Evolutionary conservation across 2,329 filamentous ascomycete genomes (phyloP).

Genomic region (Aureobasidium sp.): DNA sequence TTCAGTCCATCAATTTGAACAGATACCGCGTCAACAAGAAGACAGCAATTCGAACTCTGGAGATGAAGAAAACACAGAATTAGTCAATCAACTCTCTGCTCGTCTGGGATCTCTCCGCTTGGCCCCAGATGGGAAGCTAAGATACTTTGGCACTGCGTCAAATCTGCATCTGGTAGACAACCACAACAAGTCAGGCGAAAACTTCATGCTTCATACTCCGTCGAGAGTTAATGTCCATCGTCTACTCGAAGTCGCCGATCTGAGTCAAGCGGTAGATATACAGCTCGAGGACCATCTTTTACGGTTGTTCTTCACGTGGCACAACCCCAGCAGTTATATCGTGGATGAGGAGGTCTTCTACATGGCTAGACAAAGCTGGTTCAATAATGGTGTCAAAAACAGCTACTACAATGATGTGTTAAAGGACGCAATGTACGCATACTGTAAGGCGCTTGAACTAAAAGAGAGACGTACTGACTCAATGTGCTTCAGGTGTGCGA

Average conservation of each 20-base stretch:
- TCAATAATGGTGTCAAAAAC: conserved; percentile 9
- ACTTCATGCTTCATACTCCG: conserved; percentile 28
- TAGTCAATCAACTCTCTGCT: conserved; percentile 36
- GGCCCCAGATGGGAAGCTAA: conserved; percentile 34
- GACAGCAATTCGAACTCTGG: neutral
- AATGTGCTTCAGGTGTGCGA: conserved; percentile 20
- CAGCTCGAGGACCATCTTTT: conserved; percentile 37
- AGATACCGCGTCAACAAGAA: neutral
- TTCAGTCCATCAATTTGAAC: neutral
- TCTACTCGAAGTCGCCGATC: conserved; percentile 32
- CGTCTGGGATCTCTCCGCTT: conserved; percentile 38
- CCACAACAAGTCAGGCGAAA: conserved; percentile 17
- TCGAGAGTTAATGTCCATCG: conserved; percentile 28
- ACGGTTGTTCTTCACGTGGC: conserved; percentile 40
- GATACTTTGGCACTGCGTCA: conserved; percentile 38
- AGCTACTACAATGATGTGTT: conserved; percentile 19
- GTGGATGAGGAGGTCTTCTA: conserved; percentile 33
- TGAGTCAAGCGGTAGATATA: conserved; percentile 33
- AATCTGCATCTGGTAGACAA: conserved; percentile 36
- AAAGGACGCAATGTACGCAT: conserved; percentile 17
- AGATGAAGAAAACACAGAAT: conserved; percentile 25
- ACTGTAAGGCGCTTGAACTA: neutral
- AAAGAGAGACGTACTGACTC: neutral
- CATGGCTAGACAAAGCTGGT: conserved; percentile 12
- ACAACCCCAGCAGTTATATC: conserved; percentile 38